These are phyloP conservation scores for Globisporangium solare DNA, from an alignment of 352 stramenopile species.

Conservation along the genomic window DNA sequence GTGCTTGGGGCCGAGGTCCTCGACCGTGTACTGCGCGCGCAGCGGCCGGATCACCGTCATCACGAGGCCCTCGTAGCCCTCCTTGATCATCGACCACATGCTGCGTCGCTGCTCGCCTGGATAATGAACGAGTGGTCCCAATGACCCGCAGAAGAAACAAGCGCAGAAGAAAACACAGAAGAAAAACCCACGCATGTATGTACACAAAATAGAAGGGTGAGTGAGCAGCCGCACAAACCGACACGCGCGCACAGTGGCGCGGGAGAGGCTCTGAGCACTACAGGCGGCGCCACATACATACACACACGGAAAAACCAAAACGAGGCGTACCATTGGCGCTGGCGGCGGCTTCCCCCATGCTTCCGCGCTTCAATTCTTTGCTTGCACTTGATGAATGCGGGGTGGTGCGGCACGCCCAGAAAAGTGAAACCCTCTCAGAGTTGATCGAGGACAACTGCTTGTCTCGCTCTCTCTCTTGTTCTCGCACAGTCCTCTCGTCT, in stretches of 20 bases:
- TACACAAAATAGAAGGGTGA: background rate
- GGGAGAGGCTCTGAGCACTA: background rate
- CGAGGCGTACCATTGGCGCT: slow-evolving; percentile 1
- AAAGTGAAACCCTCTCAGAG: slow-evolving; percentile 1
- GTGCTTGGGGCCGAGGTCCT: slow-evolving; percentile 61
- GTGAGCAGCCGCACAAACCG: background rate
- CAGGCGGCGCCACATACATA: background rate
- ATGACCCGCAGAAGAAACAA: background rate
- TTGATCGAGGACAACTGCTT: background rate
- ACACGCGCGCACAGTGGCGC: background rate
- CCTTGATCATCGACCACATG: slow-evolving; percentile 80
- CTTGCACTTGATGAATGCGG: background rate
- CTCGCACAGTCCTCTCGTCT: too few species aligned
- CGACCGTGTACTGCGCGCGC: slow-evolving; percentile 50
- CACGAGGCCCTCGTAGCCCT: slow-evolving; percentile 79
- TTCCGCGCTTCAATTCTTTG: background rate
- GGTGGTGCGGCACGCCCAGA: background rate
- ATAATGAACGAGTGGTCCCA: background rate
- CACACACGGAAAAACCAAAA: background rate
- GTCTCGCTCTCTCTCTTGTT: too few species aligned
- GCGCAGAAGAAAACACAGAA: background rate
- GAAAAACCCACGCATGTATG: background rate
- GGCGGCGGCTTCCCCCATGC: slow-evolving; percentile 2
- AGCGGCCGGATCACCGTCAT: slow-evolving; percentile 76
- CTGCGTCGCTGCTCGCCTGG: slow-evolving; percentile 36